Percentiles rank a stretch among this genome's conserved stretches.
These are phyloP conservation scores for Prunus campanulata DNA, from an alignment of 306 rosid genomes.

Conservation along the genomic window DNA sequence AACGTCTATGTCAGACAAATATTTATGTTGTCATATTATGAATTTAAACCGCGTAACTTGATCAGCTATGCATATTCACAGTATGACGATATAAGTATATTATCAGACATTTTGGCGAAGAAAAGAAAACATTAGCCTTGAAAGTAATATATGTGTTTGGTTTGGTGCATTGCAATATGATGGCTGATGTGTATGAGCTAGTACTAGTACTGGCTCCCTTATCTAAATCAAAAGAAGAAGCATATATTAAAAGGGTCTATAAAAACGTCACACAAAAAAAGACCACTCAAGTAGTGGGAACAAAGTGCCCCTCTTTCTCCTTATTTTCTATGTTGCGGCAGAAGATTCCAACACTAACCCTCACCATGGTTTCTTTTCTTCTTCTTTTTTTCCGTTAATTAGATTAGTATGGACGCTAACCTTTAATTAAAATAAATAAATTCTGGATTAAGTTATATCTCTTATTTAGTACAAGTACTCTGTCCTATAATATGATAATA, in stretches of 20 bases:
- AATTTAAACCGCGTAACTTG: no score
- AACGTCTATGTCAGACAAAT: background rate
- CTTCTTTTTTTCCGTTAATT: background rate
- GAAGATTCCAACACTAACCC: constrained; percentile 34
- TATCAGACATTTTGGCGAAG: no score
- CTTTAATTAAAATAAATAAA: background rate
- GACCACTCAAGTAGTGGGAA: constrained; percentile 37
- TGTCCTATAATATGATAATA: background rate
- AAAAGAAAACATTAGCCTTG: background rate
- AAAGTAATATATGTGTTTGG: background rate
- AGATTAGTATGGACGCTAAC: constrained; percentile 37
- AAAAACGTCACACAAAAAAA: constrained; percentile 33
- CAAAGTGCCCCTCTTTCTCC: constrained; percentile 11
- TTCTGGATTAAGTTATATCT: background rate
- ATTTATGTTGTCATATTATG: background rate
- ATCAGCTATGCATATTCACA: background rate
- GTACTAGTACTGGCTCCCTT: constrained; percentile 23
- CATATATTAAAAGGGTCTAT: constrained; percentile 9
- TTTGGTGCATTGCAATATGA: background rate
- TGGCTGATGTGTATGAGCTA: background rate
- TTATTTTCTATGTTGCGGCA: constrained; percentile 25
- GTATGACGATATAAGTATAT: background rate
- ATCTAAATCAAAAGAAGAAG: background rate
- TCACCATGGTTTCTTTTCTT: constrained; percentile 9
- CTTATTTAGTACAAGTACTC: background rate